Percentiles rank a stretch among this genome's conserved stretches.
These are phyloP conservation scores for Neurospora tetrasperma DNA, from an alignment of 495 filamentous ascomycete species.

Conservation along the genomic window DNA sequence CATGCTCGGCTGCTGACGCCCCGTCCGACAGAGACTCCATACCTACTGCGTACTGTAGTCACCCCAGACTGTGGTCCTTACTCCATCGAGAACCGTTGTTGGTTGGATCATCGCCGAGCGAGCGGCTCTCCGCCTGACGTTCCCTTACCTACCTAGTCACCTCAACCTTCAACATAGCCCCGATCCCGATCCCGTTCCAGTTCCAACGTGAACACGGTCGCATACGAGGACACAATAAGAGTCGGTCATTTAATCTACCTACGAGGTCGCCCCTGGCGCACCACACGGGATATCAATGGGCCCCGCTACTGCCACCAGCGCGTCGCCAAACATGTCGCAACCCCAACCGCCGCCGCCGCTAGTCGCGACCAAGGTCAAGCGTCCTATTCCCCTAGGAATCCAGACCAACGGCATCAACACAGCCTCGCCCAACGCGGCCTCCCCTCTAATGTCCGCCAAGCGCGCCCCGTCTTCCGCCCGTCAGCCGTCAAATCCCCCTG, in stretches of 20 bases:
- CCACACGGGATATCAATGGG: background rate
- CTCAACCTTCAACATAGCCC: background rate
- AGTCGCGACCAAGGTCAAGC: slow-evolving; percentile 58
- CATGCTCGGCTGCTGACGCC: background rate
- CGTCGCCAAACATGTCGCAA: slow-evolving; percentile 26
- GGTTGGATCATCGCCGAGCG: background rate
- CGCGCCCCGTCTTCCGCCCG: slow-evolving; percentile 38
- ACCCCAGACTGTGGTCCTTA: too few relatives aligned
- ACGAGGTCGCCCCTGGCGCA: background rate
- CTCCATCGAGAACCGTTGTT: background rate
- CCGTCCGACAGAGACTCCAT: background rate
- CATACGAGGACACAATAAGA: background rate
- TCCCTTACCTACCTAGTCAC: background rate
- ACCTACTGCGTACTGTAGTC: too few relatives aligned
- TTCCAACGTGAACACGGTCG: background rate
- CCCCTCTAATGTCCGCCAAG: slow-evolving; percentile 55
- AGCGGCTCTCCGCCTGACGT: background rate
- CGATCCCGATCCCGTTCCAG: background rate
- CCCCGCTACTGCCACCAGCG: slow-evolving; percentile 6
- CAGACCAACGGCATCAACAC: slow-evolving; percentile 55
- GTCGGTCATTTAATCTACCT: background rate
- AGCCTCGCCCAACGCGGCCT: slow-evolving; percentile 53
- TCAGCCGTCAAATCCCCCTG: slow-evolving; percentile 29
- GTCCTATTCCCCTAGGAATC: slow-evolving; percentile 56
- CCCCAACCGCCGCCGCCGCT: slow-evolving; percentile 35